phyloP scores from a whole-genome alignment of 495 filamentous ascomycete species.

The Wilcoxina mikolae region DNA sequence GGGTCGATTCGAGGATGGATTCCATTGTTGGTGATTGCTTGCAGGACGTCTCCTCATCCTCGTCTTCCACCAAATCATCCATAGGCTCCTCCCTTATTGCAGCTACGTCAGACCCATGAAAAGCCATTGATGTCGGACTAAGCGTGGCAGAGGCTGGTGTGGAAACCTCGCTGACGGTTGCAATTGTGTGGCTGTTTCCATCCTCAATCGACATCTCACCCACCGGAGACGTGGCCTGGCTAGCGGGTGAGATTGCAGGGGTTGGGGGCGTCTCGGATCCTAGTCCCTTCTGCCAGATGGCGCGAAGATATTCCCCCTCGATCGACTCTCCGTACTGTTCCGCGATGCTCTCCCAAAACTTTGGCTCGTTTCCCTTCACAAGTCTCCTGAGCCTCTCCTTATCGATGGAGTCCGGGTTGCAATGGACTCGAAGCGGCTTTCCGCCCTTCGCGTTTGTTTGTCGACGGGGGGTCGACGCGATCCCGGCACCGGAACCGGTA shows the following conservation, averaged over 20 bases:
- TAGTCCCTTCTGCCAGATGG: slow-evolving; percentile 42
- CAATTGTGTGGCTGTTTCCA: slow-evolving; percentile 8
- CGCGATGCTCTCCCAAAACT: slow-evolving; percentile 60
- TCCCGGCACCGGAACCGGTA: slow-evolving; percentile 2
- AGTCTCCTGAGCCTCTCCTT: slow-evolving; percentile 50
- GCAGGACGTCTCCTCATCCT: slow-evolving; percentile 7
- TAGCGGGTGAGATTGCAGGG: slow-evolving; percentile 20
- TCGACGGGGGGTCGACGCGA: neutral
- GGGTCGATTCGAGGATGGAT: neutral
- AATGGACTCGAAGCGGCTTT: slow-evolving; percentile 27
- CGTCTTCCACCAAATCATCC: slow-evolving; percentile 21
- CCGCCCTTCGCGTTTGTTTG: neutral
- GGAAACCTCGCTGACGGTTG: slow-evolving; percentile 21
- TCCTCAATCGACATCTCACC: neutral
- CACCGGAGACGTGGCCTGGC: slow-evolving; percentile 1
- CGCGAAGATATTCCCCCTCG: slow-evolving; percentile 49
- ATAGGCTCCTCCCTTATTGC: slow-evolving; percentile 24
- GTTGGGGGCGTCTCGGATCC: slow-evolving; percentile 15
- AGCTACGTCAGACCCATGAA: slow-evolving; percentile 19
- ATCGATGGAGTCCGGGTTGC: slow-evolving; percentile 39
- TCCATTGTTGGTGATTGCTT: neutral
- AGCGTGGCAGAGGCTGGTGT: slow-evolving; percentile 17
- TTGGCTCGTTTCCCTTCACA: slow-evolving; percentile 51
- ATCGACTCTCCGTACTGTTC: slow-evolving; percentile 51
- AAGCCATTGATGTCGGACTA: slow-evolving; percentile 15